Base-by-base conservation (phyloP, 306 rosid genomes). In the Cyamopsis tetragonoloba region DNA sequence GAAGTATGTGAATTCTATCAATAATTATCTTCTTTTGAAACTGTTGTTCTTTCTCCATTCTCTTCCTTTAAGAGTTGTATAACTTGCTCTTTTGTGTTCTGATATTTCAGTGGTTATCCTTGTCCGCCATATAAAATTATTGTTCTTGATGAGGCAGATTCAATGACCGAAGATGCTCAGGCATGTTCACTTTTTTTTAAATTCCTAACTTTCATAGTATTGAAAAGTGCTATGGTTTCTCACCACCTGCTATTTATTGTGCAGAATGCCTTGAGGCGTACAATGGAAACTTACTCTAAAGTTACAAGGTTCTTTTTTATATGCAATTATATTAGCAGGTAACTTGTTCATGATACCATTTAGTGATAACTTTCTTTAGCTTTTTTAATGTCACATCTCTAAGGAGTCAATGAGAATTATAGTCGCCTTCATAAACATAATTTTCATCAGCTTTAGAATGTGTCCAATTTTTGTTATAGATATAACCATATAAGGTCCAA, bases 111-210 rank as follows among this genome's bases (percentile, higher is more conserved):
- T 78, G 88, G 83, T 38, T 83, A 90, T 67, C 99, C 92, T 22
- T 93, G 96, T 42, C 97, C 96, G 10, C 97, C 96, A 3, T 93
- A 66, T 74, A 93, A 93, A 86, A 90, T 93, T 51, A 90, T 93
- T 61, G 91, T 93, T 57, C 86, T 93, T 1, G 99, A 93, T 23
- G 99, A 93, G 82, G 99, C 99, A 0, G 99, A 93, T 77, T 93
- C 99, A 49, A 93, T 93, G 97, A 90, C 97, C 0, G 97, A 93
- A 86, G 97, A 93, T 83, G 97, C 99, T 85, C 97, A 88, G 95
- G 97, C 68, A 83, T 53, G 79, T 53, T 58, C 77, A 0, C 51
- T 65, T 9, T 42, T 28, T 42, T 5, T 77, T 65, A 34, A 10
- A 28, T 43, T 4, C 39, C 31, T 27, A 31, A 35, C 24, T 35